These are phyloP conservation scores for Chaetomium olivaceum DNA, from an alignment of 2,329 filamentous ascomycete species.

Conservation along the genomic window DNA sequence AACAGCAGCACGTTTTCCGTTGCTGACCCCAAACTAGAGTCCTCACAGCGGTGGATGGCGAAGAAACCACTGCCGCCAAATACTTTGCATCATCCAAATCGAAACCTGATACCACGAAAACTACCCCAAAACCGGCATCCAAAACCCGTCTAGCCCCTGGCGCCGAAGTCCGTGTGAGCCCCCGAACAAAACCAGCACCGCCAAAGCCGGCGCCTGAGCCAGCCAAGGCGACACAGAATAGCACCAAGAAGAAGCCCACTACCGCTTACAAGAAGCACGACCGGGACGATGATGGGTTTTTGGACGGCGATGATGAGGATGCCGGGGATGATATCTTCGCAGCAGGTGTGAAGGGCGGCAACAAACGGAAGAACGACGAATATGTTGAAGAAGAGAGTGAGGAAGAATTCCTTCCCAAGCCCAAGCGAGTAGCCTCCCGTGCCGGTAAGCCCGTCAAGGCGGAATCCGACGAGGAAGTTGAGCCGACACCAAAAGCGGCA, in stretches of 20 bases:
- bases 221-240: conserved; percentile 37
- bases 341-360: conserved; percentile 65
- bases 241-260: conserved; percentile 46
- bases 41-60: conserved; percentile 48
- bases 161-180: conserved; percentile 54
- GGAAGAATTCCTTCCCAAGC: conserved; percentile 63
- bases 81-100: conserved; percentile 56
- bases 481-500: conserved; percentile 37
- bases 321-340: conserved; percentile 84
- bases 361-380: conserved; percentile 70
- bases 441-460: conserved; percentile 41
- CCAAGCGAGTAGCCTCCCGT: conserved; percentile 57
- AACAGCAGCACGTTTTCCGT: background rate
- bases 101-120: conserved; percentile 42
- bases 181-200: conserved; percentile 47
- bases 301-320: conserved; percentile 70
- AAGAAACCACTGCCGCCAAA: conserved; percentile 56
- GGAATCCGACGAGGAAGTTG: conserved; percentile 38
- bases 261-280: conserved; percentile 45
- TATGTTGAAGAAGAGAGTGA: conserved; percentile 75
- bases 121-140: conserved; percentile 45
- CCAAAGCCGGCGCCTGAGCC: conserved; percentile 35
- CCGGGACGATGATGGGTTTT: conserved; percentile 56
- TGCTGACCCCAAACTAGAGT: conserved; percentile 35
- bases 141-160: conserved; percentile 45